A percentile compares a stretch with the other conserved stretches of the same genome.
Evolutionary conservation across 306 rosid species (phyloP).

Genomic region (Cyamopsis tetragonoloba): DNA sequence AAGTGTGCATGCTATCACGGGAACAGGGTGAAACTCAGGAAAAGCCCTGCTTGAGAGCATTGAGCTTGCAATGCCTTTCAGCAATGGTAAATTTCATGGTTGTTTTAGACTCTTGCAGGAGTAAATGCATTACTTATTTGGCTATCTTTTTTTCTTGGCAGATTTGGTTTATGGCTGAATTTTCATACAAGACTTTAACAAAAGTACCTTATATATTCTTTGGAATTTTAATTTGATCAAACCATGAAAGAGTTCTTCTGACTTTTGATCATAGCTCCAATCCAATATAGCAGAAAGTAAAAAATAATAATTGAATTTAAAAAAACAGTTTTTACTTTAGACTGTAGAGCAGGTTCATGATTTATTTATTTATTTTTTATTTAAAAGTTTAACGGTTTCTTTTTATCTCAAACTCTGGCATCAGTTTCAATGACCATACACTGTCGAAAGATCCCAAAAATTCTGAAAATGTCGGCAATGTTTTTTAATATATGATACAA

Average conservation of each 20-base stretch:
- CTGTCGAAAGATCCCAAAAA: constrained; percentile 18
- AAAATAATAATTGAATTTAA: too few relatives aligned
- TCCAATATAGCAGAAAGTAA: too few relatives aligned
- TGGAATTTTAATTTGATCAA: neutral
- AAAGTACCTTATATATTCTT: neutral
- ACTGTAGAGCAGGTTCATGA: too few relatives aligned
- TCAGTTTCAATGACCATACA: constrained; percentile 8
- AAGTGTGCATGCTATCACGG: constrained; percentile 64
- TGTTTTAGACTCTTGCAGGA: neutral
- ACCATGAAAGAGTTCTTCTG: neutral
- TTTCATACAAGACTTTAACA: constrained; percentile 40
- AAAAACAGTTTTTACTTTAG: too few relatives aligned
- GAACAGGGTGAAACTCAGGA: constrained; percentile 57
- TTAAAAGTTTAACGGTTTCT: too few relatives aligned
- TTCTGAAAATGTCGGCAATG: constrained; percentile 1
- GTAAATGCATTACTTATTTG: constrained; percentile 12
- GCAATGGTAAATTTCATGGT: constrained; percentile 67
- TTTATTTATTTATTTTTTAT: too few relatives aligned
- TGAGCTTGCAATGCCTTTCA: constrained; percentile 94
- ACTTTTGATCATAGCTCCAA: too few relatives aligned
- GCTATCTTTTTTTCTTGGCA: constrained; percentile 41
- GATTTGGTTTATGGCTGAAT: constrained; percentile 91
- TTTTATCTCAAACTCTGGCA: constrained; percentile 28
- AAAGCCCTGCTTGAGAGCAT: constrained; percentile 67
- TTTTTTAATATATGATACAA: neutral